A percentile compares a stretch with the other conserved stretches of the same genome.
Conservation (phyloP, 805 yeast genomes). For the Ogataea chonburiensis region DNA sequence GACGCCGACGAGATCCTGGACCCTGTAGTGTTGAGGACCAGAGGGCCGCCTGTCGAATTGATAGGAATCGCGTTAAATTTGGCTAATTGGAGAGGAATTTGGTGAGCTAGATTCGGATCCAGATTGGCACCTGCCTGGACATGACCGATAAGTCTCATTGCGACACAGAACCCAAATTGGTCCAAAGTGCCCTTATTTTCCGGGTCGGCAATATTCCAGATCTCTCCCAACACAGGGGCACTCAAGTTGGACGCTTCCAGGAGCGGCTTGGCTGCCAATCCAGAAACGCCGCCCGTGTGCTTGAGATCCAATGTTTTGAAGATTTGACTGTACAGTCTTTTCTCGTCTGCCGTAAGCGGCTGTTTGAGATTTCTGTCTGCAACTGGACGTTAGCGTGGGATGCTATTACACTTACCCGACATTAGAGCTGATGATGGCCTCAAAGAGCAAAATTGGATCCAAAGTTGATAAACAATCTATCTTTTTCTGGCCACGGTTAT, state of each 20-base stretch:
- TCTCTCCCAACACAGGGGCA: constrained; percentile 75
- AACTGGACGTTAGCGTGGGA: constrained; percentile 5
- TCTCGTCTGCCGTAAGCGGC: constrained; percentile 70
- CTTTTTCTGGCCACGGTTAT: constrained; percentile 6
- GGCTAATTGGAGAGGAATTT: constrained; percentile 61
- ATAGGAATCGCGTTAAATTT: constrained; percentile 44
- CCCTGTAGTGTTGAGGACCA: constrained; percentile 19
- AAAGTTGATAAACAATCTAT: constrained; percentile 6
- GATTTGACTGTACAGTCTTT: constrained; percentile 65
- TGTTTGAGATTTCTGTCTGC: constrained; percentile 25
- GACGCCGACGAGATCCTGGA: constrained; percentile 38
- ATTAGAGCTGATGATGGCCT: constrained; percentile 2
- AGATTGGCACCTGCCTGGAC: constrained; percentile 70
- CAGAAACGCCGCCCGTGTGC: constrained; percentile 77
- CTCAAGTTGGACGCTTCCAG: constrained; percentile 85
- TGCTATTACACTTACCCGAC: constrained; percentile 16
- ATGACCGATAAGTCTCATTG: constrained; percentile 86
- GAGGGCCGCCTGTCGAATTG: constrained; percentile 38
- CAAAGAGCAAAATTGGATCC: constrained; percentile 2
- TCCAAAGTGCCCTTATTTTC: constrained; percentile 81
- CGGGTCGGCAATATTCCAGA: constrained; percentile 95
- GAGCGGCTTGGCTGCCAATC: constrained; percentile 78
- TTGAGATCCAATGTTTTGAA: constrained; percentile 81
- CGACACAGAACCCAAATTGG: constrained; percentile 76
- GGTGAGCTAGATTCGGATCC: constrained; percentile 48